A percentile compares a stretch with the other conserved stretches of the same genome.
These are phyloP conservation scores for Trypethelium eluteriae DNA, from an alignment of 495 filamentous ascomycete species.

Conservation along the genomic window DNA sequence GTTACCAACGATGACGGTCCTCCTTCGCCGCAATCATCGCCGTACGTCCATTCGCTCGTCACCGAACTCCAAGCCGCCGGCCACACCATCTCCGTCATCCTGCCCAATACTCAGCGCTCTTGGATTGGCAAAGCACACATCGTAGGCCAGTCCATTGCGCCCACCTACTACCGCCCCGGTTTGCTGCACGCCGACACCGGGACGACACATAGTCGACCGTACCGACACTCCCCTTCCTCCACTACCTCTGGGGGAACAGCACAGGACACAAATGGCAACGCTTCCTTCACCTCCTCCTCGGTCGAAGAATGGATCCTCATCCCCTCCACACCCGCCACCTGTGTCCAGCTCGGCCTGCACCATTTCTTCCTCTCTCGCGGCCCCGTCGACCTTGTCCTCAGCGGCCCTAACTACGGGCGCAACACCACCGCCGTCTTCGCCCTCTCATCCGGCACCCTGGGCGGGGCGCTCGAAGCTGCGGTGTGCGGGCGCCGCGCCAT, in stretches of 20 bases:
- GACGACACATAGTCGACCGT: conserved; percentile 48
- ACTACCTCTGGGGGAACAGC: background rate
- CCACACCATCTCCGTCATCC: conserved; percentile 77
- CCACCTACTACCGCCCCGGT: conserved; percentile 65
- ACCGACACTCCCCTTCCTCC: conserved; percentile 39
- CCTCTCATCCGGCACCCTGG: conserved; percentile 82
- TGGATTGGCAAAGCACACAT: conserved; percentile 99
- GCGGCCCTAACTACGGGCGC: conserved; percentile 88
- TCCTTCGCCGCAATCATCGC: conserved; percentile 80
- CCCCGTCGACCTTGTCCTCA: conserved; percentile 76
- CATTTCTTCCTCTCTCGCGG: conserved; percentile 77
- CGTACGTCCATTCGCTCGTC: conserved; percentile 84
- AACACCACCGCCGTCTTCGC: conserved; percentile 90
- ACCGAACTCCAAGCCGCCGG: conserved; percentile 66
- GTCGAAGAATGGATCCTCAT: conserved; percentile 88
- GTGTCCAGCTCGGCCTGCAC: conserved; percentile 83
- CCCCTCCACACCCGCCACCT: conserved; percentile 78
- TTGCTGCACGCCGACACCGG: conserved; percentile 59
- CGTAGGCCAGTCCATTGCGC: conserved; percentile 73
- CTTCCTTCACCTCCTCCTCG: background rate
- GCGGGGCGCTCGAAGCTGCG: conserved; percentile 88
- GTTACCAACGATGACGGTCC: conserved; percentile 93
- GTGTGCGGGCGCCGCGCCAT: conserved; percentile 64
- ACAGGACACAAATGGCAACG: background rate
- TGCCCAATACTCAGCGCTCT: conserved; percentile 84